phyloP scores from a whole-genome alignment of 108 stramenopile genomes.

The Asterionellopsis glacialis region DNA sequence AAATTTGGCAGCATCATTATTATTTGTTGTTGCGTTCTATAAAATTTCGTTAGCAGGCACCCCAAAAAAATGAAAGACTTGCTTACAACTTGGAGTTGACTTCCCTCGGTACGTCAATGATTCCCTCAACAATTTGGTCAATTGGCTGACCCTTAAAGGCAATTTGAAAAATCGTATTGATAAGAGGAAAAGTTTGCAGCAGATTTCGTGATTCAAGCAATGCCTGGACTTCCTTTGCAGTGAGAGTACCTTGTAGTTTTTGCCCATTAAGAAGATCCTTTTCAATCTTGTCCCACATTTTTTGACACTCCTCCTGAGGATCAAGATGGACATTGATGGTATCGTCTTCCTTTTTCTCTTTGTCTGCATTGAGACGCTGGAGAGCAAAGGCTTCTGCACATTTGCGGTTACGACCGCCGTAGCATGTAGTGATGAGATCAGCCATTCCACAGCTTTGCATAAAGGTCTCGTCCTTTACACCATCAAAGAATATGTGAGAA shows the following conservation, averaged over 20 bases:
- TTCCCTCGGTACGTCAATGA: no score
- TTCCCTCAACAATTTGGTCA: constrained; percentile 59
- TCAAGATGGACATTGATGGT: background rate
- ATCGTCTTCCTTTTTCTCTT: constrained; percentile 6
- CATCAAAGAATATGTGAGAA: constrained; percentile 78
- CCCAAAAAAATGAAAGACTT: no score
- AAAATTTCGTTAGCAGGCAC: no score
- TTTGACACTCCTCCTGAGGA: constrained; percentile 27
- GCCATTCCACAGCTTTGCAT: constrained; percentile 93
- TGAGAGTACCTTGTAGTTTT: constrained; percentile 91
- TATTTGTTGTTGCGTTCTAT: no score
- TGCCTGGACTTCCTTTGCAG: constrained; percentile 74
- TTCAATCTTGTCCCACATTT: constrained; percentile 77
- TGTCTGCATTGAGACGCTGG: constrained; percentile 15
- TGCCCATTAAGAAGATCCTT: constrained; percentile 83
- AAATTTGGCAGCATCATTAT: no score
- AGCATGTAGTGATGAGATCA: constrained; percentile 96
- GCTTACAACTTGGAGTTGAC: no score
- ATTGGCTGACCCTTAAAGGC: constrained; percentile 61
- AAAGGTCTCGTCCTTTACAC: constrained; percentile 78
- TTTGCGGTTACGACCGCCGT: constrained; percentile 89
- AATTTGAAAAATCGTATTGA: constrained; percentile 80
- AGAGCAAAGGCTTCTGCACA: constrained; percentile 91
- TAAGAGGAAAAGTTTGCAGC: constrained; percentile 77
- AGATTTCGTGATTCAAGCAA: constrained; percentile 53